These are phyloP conservation scores for Arachis monticola DNA, from an alignment of 331 rosid genomes.

Conservation along the genomic window DNA sequence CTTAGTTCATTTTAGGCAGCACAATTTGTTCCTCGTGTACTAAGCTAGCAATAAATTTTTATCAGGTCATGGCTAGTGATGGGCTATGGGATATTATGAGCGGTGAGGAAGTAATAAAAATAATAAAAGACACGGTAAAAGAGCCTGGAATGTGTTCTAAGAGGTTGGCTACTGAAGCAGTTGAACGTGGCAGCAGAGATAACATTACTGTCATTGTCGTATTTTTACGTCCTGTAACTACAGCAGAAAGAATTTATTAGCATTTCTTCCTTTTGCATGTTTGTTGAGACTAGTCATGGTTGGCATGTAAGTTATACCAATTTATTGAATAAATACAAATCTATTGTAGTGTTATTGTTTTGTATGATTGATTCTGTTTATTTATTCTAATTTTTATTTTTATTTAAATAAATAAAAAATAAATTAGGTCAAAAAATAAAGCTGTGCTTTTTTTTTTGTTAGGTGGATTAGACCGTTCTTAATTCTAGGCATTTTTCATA, in stretches of 20 bases:
- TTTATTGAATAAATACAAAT: not conserved
- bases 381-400: too few relatives aligned
- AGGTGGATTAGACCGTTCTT: too few relatives aligned
- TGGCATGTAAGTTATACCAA: not conserved
- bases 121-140: slow-evolving; percentile 83
- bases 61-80: slow-evolving; percentile 92
- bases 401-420: too few relatives aligned
- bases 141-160: slow-evolving; percentile 96
- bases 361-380: too few relatives aligned
- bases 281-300: not conserved
- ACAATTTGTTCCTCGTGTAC: not conserved
- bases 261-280: not conserved
- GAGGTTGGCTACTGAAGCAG: slow-evolving; percentile 91
- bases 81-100: slow-evolving; percentile 91
- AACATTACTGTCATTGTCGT: slow-evolving; percentile 88
- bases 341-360: too few relatives aligned
- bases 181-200: slow-evolving; percentile 88
- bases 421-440: too few relatives aligned
- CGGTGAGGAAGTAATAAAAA: slow-evolving; percentile 65
- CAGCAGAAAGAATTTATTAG: slow-evolving; percentile 88
- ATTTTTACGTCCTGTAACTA: slow-evolving; percentile 76
- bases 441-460: too few relatives aligned
- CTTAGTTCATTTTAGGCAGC: not conserved
- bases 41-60: slow-evolving; percentile 12
- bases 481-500: too few relatives aligned